phyloP scores from a whole-genome alignment of 129 eudicot genomes.

The Glebionis coronaria region DNA sequence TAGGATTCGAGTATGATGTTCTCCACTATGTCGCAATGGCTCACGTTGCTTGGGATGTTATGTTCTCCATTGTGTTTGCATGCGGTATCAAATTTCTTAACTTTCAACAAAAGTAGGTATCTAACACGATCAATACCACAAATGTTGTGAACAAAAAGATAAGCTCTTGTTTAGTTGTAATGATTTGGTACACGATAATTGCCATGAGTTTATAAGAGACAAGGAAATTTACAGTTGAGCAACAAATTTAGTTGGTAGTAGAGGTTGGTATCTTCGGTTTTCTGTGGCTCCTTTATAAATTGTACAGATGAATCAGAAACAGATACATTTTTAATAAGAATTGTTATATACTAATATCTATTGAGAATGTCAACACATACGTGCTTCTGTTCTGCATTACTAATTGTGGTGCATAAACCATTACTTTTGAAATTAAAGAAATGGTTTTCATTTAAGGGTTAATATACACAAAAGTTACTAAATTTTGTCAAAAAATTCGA shows the following conservation, averaged over 20 bases:
- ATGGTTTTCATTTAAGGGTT: too few relatives aligned
- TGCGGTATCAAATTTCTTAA: slow-evolving; percentile 55
- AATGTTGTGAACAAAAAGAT: background rate
- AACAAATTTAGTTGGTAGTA: background rate
- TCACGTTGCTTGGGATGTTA: slow-evolving; percentile 51
- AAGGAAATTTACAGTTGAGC: background rate
- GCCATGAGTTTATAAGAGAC: background rate
- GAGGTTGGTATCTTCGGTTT: slow-evolving; percentile 3
- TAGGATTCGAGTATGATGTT: slow-evolving; percentile 56
- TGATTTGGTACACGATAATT: background rate
- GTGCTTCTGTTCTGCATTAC: too few relatives aligned
- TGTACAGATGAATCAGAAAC: background rate
- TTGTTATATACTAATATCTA: too few relatives aligned
- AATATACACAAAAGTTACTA: too few relatives aligned
- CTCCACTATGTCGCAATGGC: slow-evolving; percentile 45
- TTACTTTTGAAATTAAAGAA: too few relatives aligned
- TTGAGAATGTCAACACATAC: too few relatives aligned
- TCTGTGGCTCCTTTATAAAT: background rate
- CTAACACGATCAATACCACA: background rate
- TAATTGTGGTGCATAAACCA: too few relatives aligned
- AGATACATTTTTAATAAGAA: background rate
- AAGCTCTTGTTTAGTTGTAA: too few relatives aligned
- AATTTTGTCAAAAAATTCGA: too few relatives aligned
- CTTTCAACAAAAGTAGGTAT: slow-evolving; percentile 52
- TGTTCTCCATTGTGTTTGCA: slow-evolving; percentile 42